A percentile compares a stretch with the other conserved stretches of the same genome.
phyloP scores from a whole-genome alignment of 441 rosid genomes.

The Melastoma candidum region DNA sequence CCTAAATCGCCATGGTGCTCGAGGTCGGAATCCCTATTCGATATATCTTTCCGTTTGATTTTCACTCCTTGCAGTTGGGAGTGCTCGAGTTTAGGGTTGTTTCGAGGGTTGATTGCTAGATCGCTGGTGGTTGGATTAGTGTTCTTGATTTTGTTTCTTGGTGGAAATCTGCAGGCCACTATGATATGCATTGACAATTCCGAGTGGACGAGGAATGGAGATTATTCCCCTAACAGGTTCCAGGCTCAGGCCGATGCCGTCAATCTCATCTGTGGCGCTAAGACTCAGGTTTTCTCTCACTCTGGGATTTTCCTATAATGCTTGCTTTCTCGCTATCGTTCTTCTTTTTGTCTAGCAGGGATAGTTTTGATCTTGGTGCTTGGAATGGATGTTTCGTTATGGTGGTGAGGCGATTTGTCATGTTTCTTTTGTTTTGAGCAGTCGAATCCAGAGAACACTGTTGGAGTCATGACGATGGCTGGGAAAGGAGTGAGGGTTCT shows the following conservation, averaged over 20 bases:
- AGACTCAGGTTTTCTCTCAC: constrained; percentile 52
- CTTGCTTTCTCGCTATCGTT: too few relatives aligned
- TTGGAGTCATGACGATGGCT: constrained; percentile 86
- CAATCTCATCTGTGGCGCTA: constrained; percentile 81
- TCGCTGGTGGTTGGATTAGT: background rate
- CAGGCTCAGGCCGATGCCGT: constrained; percentile 90
- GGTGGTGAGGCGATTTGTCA: background rate
- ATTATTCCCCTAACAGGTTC: constrained; percentile 71
- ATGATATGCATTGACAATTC: constrained; percentile 93
- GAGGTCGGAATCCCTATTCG: constrained; percentile 38
- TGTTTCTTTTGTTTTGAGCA: constrained; percentile 18
- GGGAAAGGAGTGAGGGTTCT: constrained; percentile 83
- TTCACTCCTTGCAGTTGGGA: background rate
- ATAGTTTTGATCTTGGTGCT: too few relatives aligned
- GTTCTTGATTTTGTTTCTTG: background rate
- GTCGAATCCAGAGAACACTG: constrained; percentile 94
- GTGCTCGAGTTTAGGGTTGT: constrained; percentile 9
- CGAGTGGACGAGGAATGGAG: constrained; percentile 98
- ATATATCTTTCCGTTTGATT: background rate
- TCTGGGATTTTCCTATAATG: too few relatives aligned
- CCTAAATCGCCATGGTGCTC: constrained; percentile 52
- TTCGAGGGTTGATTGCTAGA: background rate
- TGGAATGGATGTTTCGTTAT: background rate
- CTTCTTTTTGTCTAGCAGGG: too few relatives aligned
- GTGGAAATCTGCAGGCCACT: constrained; percentile 47